Base-by-base conservation (phyloP, 441 rosid genomes). In the Populus hybrid region DNA sequence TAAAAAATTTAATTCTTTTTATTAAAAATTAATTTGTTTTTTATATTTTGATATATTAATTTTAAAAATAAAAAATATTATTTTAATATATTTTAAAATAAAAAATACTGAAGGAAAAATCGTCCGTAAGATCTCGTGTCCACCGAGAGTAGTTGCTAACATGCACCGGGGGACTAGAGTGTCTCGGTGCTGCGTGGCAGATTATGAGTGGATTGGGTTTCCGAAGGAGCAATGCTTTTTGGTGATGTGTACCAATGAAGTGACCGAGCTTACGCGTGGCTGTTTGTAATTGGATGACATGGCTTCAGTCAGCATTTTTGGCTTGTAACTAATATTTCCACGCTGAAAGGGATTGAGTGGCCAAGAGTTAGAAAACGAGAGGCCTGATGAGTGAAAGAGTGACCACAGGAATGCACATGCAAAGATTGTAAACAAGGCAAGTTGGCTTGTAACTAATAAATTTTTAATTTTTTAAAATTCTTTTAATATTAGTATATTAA, bases 321-420 rank as follows among this genome's bases (percentile, higher is more conserved):
- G 61, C 61, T 4, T 26, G 36, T 0, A 9, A 3, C 69, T 4
- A 5, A 9, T 28, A 24, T 14, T 64, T 9, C 8, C 14, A 3
- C 6, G 14, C 3, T 1, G n/a, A 74, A 3, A 38, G 46, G 68
- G 34, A 23, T 34, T 32, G 80, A 53, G n/a, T 28, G 79, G 75
- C 19, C 50, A 26, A 28, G 7, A n/a, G 26, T 24, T 75, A 28
- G 72, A 30, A n/a, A 53, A 34, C 66, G 9, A 1, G 75, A 65
- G 74, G 71, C 83, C 83, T 65, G 76, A 8, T 30, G 32, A 30
- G 32, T 30, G 32, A 30, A 30, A 3, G 32, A 38, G 7, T 19
- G n/a, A 19, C 86, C 84, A 70, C 84, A 73, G 36, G 75, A 75
- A 26, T 66, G 82, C 80, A 84, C 69, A 71, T 72, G 85, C 75